Conservation (phyloP, 1,284 basidiomycete species). For the Cystobasidium pallidum region DNA sequence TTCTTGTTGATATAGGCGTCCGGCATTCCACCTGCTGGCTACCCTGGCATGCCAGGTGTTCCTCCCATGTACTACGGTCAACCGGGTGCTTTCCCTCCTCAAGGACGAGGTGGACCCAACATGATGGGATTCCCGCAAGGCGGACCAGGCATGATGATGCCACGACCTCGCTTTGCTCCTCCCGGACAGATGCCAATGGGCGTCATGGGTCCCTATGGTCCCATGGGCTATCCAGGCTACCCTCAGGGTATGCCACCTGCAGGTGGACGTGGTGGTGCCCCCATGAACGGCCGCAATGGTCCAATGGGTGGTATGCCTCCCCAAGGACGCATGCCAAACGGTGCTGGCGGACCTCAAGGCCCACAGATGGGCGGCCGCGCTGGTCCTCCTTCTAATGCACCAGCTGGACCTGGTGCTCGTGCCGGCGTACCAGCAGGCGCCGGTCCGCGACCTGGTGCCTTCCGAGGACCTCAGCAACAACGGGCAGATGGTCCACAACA, state of each 20-base stretch:
- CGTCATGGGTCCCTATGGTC: conserved; percentile 61
- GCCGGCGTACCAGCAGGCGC: conserved; percentile 59
- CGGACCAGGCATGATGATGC: conserved; percentile 59
- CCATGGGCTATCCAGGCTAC: conserved; percentile 60
- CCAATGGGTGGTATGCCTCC: conserved; percentile 47
- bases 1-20: conserved; percentile 46
- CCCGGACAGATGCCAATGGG: conserved; percentile 75
- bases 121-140: conserved; percentile 45
- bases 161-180: conserved; percentile 76
- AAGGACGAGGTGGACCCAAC: conserved; percentile 36
- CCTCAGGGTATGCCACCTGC: conserved; percentile 59
- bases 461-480: conserved; percentile 59
- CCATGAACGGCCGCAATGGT: conserved; percentile 51
- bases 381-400: conserved; percentile 41
- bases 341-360: conserved; percentile 46
- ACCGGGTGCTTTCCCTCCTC: conserved; percentile 65
- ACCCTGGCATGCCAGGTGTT: conserved; percentile 49
- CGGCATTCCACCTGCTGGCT: conserved; percentile 52
- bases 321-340: conserved; percentile 54
- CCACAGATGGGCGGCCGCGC: conserved; percentile 45
- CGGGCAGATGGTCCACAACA: conserved; percentile 60
- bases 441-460: conserved; percentile 59
- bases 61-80: conserved; percentile 51
- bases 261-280: conserved; percentile 51
- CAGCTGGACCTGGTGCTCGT: conserved; percentile 57